These are phyloP conservation scores for Cercospora citrullina DNA, from an alignment of 2,329 filamentous ascomycete genomes.

Conservation along the genomic window DNA sequence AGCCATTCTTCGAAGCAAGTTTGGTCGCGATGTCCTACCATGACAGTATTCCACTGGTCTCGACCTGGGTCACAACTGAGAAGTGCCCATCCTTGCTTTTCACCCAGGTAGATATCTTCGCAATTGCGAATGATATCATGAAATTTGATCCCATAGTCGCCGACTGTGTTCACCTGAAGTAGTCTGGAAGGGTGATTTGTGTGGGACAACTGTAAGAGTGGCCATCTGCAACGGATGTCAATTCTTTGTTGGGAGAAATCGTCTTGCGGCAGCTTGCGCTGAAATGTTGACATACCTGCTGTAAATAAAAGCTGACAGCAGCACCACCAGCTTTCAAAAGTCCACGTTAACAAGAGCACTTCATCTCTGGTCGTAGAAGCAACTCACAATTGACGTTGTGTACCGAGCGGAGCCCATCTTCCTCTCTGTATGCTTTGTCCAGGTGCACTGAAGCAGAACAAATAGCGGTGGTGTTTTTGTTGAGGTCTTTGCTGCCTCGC, in stretches of 20 bases:
- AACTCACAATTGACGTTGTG: not conserved
- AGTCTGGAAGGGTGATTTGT: slow-evolving; percentile 26
- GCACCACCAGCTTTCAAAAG: slow-evolving; percentile 12
- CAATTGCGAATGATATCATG: slow-evolving; percentile 44
- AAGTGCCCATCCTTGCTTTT: slow-evolving; percentile 41
- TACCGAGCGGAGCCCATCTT: not conserved
- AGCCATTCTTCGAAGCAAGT: not conserved
- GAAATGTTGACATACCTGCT: slow-evolving; percentile 8
- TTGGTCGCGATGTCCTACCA: slow-evolving; percentile 37
- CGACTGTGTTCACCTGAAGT: slow-evolving; percentile 19
- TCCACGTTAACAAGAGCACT: not conserved
- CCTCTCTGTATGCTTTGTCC: not conserved
- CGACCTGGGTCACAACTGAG: slow-evolving; percentile 47
- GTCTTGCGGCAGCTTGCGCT: not conserved
- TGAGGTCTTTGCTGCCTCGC: not conserved
- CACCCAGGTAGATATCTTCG: slow-evolving; percentile 46
- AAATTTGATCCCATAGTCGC: slow-evolving; percentile 38
- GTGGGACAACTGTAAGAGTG: slow-evolving; percentile 25
- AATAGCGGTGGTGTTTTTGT: not conserved
- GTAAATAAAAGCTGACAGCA: slow-evolving; percentile 30
- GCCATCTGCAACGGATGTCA: not conserved
- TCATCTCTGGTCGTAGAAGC: not conserved
- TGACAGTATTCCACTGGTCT: slow-evolving; percentile 50
- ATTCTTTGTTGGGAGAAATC: not conserved
- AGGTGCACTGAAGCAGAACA: not conserved